Conservation (phyloP, 2,329 filamentous ascomycete genomes). For the Daldinia sp. region DNA sequence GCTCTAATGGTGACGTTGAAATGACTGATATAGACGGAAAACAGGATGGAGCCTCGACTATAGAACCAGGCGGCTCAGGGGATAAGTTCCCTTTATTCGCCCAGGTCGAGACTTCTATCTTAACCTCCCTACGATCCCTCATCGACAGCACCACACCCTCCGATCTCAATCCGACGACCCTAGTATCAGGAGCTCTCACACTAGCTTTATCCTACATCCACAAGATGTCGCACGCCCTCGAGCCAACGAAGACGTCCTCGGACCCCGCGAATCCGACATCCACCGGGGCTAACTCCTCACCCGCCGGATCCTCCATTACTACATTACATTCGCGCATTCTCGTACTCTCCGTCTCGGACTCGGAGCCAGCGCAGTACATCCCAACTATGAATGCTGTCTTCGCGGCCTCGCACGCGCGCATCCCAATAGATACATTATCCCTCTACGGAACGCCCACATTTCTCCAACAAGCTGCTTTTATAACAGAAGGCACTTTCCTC, state of each 20-base stretch:
- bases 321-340: slow-evolving; percentile 83
- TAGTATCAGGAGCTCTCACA: slow-evolving; percentile 89
- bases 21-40: slow-evolving; percentile 61
- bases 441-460: slow-evolving; percentile 88
- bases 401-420: slow-evolving; percentile 84
- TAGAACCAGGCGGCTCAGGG: slow-evolving; percentile 55
- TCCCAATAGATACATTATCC: slow-evolving; percentile 92
- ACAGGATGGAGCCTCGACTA: not conserved
- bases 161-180: slow-evolving; percentile 76
- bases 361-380: slow-evolving; percentile 90
- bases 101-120: slow-evolving; percentile 82
- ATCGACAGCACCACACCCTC: slow-evolving; percentile 71
- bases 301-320: slow-evolving; percentile 46
- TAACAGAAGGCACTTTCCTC: slow-evolving; percentile 66
- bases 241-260: slow-evolving; percentile 60
- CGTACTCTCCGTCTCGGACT: slow-evolving; percentile 86
- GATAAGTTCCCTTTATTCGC: slow-evolving; percentile 97
- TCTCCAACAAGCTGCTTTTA: slow-evolving; percentile 84
- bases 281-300: slow-evolving; percentile 10
- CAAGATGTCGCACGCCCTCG: slow-evolving; percentile 74
- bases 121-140: slow-evolving; percentile 76
- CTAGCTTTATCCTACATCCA: slow-evolving; percentile 91
- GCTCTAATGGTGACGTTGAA: slow-evolving; percentile 59
- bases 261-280: slow-evolving; percentile 49
- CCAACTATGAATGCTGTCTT: slow-evolving; percentile 99